Evolutionary conservation across 768 basidiomycete genomes (phyloP), one percentile per base, ranked within the genome.

Genomic region (Boletus patriciae): DNA sequence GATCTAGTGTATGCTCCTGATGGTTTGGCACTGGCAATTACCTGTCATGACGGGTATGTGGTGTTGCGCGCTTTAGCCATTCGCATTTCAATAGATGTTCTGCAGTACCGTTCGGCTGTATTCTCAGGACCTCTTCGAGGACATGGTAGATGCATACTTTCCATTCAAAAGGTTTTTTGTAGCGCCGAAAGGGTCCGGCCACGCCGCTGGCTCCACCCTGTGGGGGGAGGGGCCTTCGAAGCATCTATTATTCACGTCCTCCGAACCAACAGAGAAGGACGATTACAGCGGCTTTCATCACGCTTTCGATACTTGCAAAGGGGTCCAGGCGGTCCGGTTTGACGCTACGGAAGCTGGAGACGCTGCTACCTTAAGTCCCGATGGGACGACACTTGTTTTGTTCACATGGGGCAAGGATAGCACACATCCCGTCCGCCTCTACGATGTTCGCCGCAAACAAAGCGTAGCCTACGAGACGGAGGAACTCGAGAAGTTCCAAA

Each of bases 291-390:
- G 85, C 1, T 74, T 65, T 40, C 86, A 88, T 59, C 76, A 73
- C 41, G 80, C 74, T 5, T 81, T 83, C 50, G 83, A 87, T 63
- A 58, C 75, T 2, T 55, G 50, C 18, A 66, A 42, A 37, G 55
- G 64, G 8, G 64, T 43, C 40, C 47, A 54, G 4, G 50, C 63
- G 1, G 73, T 77, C 53, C 54, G 64, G 8, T 76, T 87, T 38
- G 75, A 80, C 50, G 77, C 78, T 2, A 51, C 61, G 2, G 83
- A 82, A 60, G 76, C 79, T 4, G 86, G 86, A 38, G 85, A 87
- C 63, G 74, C 76, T 12, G 66, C 85, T 21, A 68, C 76, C 8
- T 34, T 86, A 4, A 74, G 80, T 54, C 62, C 77, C 12, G 67
- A 74, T 51, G 85, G 85, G 62, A 40, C 62, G 29, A 68, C 52